Percentiles rank a stretch among this genome's conserved stretches.
Evolutionary conservation across 345 rosid species (phyloP).

Genomic region (Pistacia integerrima): DNA sequence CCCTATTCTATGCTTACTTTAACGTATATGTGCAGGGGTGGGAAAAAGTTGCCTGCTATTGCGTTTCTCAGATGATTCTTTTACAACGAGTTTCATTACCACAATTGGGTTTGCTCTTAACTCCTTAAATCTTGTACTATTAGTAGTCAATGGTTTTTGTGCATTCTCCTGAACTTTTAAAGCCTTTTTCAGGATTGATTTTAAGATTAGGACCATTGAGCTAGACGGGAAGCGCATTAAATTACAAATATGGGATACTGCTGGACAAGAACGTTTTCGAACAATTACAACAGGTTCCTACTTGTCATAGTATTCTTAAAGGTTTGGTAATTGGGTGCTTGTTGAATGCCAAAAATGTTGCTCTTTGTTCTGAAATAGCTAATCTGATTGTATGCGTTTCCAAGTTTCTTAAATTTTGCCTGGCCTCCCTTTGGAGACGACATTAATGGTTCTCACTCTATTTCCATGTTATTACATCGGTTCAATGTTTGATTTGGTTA

Average conservation of each 20-base stretch:
- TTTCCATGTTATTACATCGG: background rate
- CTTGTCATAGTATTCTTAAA: background rate
- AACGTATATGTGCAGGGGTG: constrained; percentile 55
- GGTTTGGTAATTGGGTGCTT: background rate
- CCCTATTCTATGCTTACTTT: background rate
- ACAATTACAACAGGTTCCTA: constrained; percentile 56
- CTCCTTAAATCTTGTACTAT: background rate
- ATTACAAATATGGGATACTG: constrained; percentile 75
- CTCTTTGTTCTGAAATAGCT: background rate
- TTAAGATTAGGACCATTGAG: constrained; percentile 69
- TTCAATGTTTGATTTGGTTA: background rate
- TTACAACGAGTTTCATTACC: constrained; percentile 88
- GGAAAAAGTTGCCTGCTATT: constrained; percentile 89
- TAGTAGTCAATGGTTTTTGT: background rate
- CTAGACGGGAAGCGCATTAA: constrained; percentile 78
- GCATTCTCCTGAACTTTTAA: constrained; percentile 7
- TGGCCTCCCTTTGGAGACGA: background rate
- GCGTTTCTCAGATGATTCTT: constrained; percentile 92
- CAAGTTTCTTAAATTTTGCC: background rate
- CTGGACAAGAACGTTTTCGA: constrained; percentile 64
- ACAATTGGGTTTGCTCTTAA: constrained; percentile 67
- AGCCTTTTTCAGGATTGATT: constrained; percentile 49
- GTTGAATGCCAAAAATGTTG: background rate
- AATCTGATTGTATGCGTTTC: background rate
- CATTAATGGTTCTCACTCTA: constrained; percentile 3